These are phyloP conservation scores for Arthrinium puccinioides DNA, from an alignment of 2,329 filamentous ascomycete genomes.

Conservation along the genomic window DNA sequence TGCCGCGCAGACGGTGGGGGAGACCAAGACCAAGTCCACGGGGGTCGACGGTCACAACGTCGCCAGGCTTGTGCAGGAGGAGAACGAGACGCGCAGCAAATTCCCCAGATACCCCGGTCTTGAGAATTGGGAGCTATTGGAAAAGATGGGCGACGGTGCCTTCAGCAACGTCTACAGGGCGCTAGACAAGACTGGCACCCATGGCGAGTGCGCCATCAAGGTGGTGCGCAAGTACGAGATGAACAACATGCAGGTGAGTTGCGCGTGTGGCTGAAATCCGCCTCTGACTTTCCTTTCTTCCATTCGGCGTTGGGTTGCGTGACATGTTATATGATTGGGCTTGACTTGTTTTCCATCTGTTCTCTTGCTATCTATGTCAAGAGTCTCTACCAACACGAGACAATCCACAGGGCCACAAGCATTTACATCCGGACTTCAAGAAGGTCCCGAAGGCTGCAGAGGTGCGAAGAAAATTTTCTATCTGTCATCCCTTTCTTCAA, in stretches of 20 bases:
- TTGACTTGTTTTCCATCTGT: too few species aligned
- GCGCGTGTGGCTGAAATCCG: constrained; percentile 21
- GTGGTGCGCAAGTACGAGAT: constrained; percentile 98
- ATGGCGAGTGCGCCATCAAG: constrained; percentile 88
- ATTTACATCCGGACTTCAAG: constrained; percentile 94
- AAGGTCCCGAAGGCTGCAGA: constrained; percentile 93
- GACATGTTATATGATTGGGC: too few species aligned
- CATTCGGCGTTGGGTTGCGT: constrained; percentile 2
- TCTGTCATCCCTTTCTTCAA: constrained; percentile 24
- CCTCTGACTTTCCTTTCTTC: constrained; percentile 7
- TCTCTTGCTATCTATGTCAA: constrained; percentile 9
- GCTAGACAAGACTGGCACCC: constrained; percentile 62
- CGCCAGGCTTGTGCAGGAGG: constrained; percentile 82
- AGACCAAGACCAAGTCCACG: constrained; percentile 29
- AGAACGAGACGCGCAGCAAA: constrained; percentile 78
- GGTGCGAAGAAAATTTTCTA: constrained; percentile 64
- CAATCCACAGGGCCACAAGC: constrained; percentile 69
- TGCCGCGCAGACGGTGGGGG: constrained; percentile 46
- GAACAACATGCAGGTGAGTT: constrained; percentile 95
- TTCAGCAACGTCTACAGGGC: constrained; percentile 99
- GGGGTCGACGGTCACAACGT: constrained; percentile 65
- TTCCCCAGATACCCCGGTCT: constrained; percentile 80
- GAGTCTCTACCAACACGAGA: constrained; percentile 46
- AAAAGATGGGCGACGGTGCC: constrained; percentile 98
- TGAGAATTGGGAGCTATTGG: constrained; percentile 76